phyloP scores from a whole-genome alignment of 805 yeast genomes.

The Pichia paraexigua region DNA sequence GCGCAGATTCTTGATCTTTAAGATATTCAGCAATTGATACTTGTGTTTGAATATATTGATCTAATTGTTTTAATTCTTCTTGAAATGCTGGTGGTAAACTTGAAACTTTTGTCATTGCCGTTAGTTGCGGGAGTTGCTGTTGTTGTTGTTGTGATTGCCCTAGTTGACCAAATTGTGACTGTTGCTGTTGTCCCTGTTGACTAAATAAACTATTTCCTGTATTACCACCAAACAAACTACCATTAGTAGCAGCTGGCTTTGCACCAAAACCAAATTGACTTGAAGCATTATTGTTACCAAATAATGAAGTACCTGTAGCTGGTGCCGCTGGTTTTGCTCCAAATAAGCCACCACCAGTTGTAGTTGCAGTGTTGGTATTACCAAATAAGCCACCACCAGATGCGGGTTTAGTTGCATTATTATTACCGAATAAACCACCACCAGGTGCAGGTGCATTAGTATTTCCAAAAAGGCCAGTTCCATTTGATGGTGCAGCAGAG shows the following conservation, averaged over 20 bases:
- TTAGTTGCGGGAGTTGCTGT: slow-evolving; percentile 36
- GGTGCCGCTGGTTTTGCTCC: slow-evolving; percentile 11
- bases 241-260: slow-evolving; percentile 16
- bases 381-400: slow-evolving; percentile 19
- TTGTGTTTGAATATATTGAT: slow-evolving; percentile 65
- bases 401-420: background rate
- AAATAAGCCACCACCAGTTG: slow-evolving; percentile 17
- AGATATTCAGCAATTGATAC: slow-evolving; percentile 63
- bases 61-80: slow-evolving; percentile 60
- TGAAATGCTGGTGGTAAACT: slow-evolving; percentile 69
- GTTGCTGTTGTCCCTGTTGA: background rate
- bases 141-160: slow-evolving; percentile 3
- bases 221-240: slow-evolving; percentile 32
- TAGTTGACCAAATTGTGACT: slow-evolving; percentile 1
- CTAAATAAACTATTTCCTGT: background rate
- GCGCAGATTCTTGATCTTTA: slow-evolving; percentile 53
- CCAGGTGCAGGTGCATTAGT: slow-evolving; percentile 18
- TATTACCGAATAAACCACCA: slow-evolving; percentile 30
- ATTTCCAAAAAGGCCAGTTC: slow-evolving; percentile 2
- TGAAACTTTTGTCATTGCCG: slow-evolving; percentile 67
- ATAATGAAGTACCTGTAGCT: slow-evolving; percentile 7
- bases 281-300: slow-evolving; percentile 11
- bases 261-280: slow-evolving; percentile 26
- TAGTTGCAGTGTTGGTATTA: slow-evolving; percentile 6
- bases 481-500: background rate